These are phyloP conservation scores for Xerocomus brunneocitrinus DNA, from an alignment of 768 basidiomycete genomes.

Conservation along the genomic window DNA sequence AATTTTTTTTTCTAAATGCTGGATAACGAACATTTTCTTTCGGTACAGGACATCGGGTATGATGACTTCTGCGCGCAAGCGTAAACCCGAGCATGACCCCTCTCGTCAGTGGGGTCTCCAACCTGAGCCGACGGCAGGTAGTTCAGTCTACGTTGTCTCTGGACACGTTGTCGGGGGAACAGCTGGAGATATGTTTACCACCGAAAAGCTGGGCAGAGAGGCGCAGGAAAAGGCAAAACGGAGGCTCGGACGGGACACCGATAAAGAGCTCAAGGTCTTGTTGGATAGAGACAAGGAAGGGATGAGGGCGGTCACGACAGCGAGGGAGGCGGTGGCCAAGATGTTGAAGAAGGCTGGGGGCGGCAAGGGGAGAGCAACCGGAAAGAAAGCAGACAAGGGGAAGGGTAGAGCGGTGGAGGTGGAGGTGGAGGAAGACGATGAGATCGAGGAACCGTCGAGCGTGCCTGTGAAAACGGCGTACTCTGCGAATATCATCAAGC, in stretches of 20 bases:
- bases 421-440: conserved; percentile 9
- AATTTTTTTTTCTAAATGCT: background rate
- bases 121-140: conserved; percentile 39
- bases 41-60: conserved; percentile 66
- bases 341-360: conserved; percentile 20
- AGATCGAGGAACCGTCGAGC: conserved; percentile 11
- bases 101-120: conserved; percentile 71
- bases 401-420: conserved; percentile 8
- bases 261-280: conserved; percentile 55
- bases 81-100: conserved; percentile 60
- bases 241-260: conserved; percentile 53
- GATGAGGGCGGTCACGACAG: conserved; percentile 57
- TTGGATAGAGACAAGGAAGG: conserved; percentile 64
- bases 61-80: conserved; percentile 44
- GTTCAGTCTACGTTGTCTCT: conserved; percentile 73
- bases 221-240: conserved; percentile 75
- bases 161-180: conserved; percentile 67
- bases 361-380: conserved; percentile 15
- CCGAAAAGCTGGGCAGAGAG: conserved; percentile 75
- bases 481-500: conserved; percentile 61
- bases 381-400: conserved; percentile 15
- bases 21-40: background rate
- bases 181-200: conserved; percentile 41
- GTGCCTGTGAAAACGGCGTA: conserved; percentile 45
- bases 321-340: conserved; percentile 44